phyloP scores from a whole-genome alignment of 768 basidiomycete species.

The Auriscalpium orientale region DNA sequence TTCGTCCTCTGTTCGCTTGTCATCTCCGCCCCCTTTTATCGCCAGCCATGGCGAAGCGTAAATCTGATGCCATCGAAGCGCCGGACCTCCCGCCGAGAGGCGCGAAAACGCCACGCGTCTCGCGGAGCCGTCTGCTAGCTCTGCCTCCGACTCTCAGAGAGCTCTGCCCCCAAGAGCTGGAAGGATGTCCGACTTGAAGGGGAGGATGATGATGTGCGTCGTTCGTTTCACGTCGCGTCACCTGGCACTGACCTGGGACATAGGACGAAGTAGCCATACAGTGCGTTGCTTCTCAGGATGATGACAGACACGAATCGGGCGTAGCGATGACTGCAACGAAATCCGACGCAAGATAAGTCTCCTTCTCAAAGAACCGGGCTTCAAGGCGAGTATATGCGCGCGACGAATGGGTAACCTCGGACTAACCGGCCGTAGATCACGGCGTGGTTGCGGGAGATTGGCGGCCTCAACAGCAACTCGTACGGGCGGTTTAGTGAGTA shows the following conservation, averaged over 20 bases:
- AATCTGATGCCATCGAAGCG: slow-evolving; percentile 26
- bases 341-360: slow-evolving; percentile 37
- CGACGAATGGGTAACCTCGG: background rate
- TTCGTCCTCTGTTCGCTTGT: too few relatives aligned
- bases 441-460: slow-evolving; percentile 39
- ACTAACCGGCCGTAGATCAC: slow-evolving; percentile 26
- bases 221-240: background rate
- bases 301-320: too few relatives aligned
- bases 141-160: slow-evolving; percentile 5
- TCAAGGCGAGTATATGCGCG: slow-evolving; percentile 32
- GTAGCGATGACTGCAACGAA: slow-evolving; percentile 39
- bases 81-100: slow-evolving; percentile 12
- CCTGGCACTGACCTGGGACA: background rate
- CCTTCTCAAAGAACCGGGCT: slow-evolving; percentile 33
- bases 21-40: background rate
- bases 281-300: slow-evolving; percentile 13
- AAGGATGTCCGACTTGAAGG: slow-evolving; percentile 32
- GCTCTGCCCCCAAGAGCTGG: slow-evolving; percentile 22
- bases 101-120: slow-evolving; percentile 27
- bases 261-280: slow-evolving; percentile 25
- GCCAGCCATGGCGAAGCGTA: slow-evolving; percentile 35
- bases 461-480: slow-evolving; percentile 38
- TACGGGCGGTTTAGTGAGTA: slow-evolving; percentile 37
- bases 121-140: slow-evolving; percentile 17
- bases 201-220: slow-evolving; percentile 34